Percentiles rank a stretch among this genome's conserved stretches.
Conservation (phyloP, 2,329 filamentous ascomycete genomes). For the Gliomastix tumulicola region DNA sequence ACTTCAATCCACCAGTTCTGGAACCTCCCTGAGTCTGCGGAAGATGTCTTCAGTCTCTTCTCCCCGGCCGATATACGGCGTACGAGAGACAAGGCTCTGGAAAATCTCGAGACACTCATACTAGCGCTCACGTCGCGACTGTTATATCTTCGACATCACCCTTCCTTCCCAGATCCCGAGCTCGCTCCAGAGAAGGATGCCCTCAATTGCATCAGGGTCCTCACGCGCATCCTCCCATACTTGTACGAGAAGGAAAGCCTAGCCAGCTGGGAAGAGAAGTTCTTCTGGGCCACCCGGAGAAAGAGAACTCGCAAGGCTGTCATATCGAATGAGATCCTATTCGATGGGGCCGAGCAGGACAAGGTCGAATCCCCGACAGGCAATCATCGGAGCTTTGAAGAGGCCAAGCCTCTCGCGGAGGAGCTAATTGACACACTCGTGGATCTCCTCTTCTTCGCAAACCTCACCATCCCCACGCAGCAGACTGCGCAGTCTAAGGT, state of each 20-base stretch:
- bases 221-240: constrained; percentile 85
- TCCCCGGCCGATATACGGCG: constrained; percentile 82
- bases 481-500: constrained; percentile 70
- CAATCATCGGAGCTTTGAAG: constrained; percentile 51
- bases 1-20: constrained; percentile 64
- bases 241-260: constrained; percentile 85
- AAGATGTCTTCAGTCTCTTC: constrained; percentile 96
- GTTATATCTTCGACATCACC: constrained; percentile 76
- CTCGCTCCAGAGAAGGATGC: constrained; percentile 79
- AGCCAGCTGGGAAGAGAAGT: constrained; percentile 79
- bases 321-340: constrained; percentile 70
- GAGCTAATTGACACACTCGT: constrained; percentile 86
- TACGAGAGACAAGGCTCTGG: constrained; percentile 74
- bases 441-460: constrained; percentile 85
- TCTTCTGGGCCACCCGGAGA: constrained; percentile 79
- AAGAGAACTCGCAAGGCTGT: constrained; percentile 62
- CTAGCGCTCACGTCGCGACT: constrained; percentile 78
- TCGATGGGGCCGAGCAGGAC: constrained; percentile 64
- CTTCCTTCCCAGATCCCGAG: constrained; percentile 82
- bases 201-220: constrained; percentile 89
- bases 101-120: constrained; percentile 85
- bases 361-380: constrained; percentile 31
- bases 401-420: constrained; percentile 81
- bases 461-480: constrained; percentile 75
- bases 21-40: constrained; percentile 90